Conservation (phyloP, 352 stramenopile genomes). For the Proteromonas lacertae region DNA sequence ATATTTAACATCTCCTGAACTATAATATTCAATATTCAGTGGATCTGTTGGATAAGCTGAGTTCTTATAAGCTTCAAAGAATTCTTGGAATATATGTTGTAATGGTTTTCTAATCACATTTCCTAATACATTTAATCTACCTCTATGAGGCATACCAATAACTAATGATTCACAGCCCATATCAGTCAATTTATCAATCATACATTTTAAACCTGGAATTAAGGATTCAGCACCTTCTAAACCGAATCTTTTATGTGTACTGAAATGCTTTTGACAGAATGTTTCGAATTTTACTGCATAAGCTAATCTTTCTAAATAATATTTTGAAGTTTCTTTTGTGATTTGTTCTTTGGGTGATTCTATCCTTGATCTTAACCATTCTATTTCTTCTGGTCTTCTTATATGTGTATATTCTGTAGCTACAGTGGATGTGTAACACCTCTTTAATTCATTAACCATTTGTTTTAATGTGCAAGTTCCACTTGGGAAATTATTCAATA, state of each 20-base stretch:
- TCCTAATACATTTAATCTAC: constrained; percentile 79
- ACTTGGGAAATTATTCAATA: constrained; percentile 17
- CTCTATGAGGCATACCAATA: constrained; percentile 94
- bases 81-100: constrained; percentile 81
- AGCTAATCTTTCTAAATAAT: constrained; percentile 77
- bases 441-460: constrained; percentile 56
- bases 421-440: constrained; percentile 82
- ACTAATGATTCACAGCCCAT: constrained; percentile 78
- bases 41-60: too few relatives aligned
- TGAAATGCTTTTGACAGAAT: constrained; percentile 92
- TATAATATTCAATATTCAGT: constrained; percentile 45
- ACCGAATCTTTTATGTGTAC: constrained; percentile 93
- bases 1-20: constrained; percentile 87
- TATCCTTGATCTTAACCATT: constrained; percentile 70
- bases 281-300: constrained; percentile 92
- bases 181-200: constrained; percentile 67
- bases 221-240: constrained; percentile 82
- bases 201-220: constrained; percentile 62
- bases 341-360: constrained; percentile 22
- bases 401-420: constrained; percentile 99
- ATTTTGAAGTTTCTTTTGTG: constrained; percentile 41
- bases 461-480: constrained; percentile 57
- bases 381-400: constrained; percentile 62
- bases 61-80: constrained; percentile 44
- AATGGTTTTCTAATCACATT: constrained; percentile 91